Conservation (phyloP, 2,329 filamentous ascomycete species). For the Diaporthe sp. region DNA sequence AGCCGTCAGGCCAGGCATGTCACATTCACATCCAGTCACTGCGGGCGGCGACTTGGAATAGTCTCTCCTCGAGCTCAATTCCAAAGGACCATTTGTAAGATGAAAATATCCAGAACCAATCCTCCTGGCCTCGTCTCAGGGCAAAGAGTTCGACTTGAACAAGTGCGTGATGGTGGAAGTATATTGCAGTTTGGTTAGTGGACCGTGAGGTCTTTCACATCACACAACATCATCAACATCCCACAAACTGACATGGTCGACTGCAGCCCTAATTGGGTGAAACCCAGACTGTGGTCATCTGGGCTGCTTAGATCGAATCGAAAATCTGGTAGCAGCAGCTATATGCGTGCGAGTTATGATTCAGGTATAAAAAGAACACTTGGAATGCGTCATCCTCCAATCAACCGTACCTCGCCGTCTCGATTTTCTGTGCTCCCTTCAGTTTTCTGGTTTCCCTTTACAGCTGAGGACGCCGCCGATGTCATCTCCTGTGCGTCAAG, state of each 20-base stretch:
- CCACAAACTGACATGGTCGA: background rate
- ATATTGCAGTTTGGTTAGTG: background rate
- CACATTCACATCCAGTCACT: background rate
- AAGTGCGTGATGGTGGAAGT: background rate
- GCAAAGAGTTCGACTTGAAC: background rate
- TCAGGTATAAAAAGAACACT: background rate
- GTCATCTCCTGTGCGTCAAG: background rate
- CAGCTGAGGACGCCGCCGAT: conserved; percentile 3
- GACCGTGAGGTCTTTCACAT: background rate
- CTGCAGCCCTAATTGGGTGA: background rate
- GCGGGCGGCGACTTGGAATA: background rate
- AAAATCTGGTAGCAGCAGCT: background rate
- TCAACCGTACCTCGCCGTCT: background rate
- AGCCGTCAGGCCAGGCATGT: background rate
- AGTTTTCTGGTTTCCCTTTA: too few relatives aligned
- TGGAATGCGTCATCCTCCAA: background rate
- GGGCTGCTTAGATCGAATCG: background rate
- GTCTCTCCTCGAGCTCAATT: background rate
- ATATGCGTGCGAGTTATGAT: background rate
- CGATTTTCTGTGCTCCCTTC: background rate
- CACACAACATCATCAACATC: background rate
- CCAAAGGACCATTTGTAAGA: background rate
- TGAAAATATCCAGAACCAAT: background rate
- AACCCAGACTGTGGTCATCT: background rate
- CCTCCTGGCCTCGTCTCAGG: background rate